phyloP scores from a whole-genome alignment of 2,329 filamentous ascomycete species.

The Cercospora beticola region DNA sequence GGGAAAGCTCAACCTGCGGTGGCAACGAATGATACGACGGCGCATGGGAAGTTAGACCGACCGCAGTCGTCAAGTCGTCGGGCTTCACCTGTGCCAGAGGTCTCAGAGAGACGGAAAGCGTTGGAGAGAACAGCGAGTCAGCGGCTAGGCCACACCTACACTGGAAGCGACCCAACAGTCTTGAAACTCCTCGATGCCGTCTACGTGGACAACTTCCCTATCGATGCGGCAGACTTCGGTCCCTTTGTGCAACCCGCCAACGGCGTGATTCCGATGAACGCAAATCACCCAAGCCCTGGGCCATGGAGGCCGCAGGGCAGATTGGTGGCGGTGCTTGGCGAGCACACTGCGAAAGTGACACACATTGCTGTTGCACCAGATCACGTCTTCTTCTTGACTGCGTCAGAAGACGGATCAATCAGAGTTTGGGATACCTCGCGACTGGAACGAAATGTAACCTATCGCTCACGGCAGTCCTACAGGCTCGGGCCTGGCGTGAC shows the following conservation, averaged over 20 bases:
- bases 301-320: constrained; percentile 82
- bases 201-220: constrained; percentile 66
- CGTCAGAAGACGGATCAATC: constrained; percentile 84
- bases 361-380: constrained; percentile 81
- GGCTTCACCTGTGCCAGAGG: constrained; percentile 33
- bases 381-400: constrained; percentile 91
- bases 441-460: constrained; percentile 79
- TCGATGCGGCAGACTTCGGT: constrained; percentile 67
- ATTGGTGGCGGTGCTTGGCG: constrained; percentile 82
- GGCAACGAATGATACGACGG: constrained; percentile 62
- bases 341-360: constrained; percentile 80
- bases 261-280: constrained; percentile 46
- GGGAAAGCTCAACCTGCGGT: constrained; percentile 65
- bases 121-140: constrained; percentile 24
- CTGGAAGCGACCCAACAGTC: constrained; percentile 68
- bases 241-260: constrained; percentile 71
- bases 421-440: constrained; percentile 91
- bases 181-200: constrained; percentile 74
- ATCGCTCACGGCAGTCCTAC: constrained; percentile 83
- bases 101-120: constrained; percentile 24
- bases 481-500: constrained; percentile 68
- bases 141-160: constrained; percentile 67
- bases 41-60: constrained; percentile 63
- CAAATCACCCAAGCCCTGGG: constrained; percentile 46
- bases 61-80: constrained; percentile 38